Base-by-base conservation (phyloP, 1,284 basidiomycete species). In the Cryptococcus floricola region DNA sequence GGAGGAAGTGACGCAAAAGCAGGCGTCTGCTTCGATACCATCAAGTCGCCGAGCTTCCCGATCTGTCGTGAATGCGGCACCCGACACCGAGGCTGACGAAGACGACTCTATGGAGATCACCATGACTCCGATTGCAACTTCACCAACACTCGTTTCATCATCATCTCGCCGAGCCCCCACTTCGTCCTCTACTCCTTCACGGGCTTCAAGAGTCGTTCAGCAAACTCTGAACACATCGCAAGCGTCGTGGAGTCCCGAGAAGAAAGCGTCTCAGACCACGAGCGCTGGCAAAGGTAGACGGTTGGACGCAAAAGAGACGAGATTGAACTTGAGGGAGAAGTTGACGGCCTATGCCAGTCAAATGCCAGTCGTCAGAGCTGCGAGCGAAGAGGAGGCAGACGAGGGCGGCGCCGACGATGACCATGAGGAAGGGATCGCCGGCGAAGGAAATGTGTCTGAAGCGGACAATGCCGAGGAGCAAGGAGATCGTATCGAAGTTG, bases 221-320 rank as follows among this genome's bases (percentile, higher is more conserved):
- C 54, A 55, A 16, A 59, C 58, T 5, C 38, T 62, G 16, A 46
- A 48, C 39, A 62, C 57, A 1, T 38, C 55, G 9, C 27, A 28
- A 19, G 57, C 61, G 5, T 59, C 61, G 8, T 62, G 57, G 61
- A 57, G 52, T 10, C 61, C 58, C 3, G 56, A 57, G 47, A 48
- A 37, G 18, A 60, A 51, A 18, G 48, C 37, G 18, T 23, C 48
- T 16, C 16, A 37, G 23, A n/a, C 18, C 48, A 23, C 38, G 23
- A 10, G 19, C 25, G 28, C 5, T 27, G 37, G 37, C 19, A 23
- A 39, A 19, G 48, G 42, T 14, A 50, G 38, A 34, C 34, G 18
- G 13, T 19, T 39, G n/a, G 18, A 18, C n/a, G 42, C 58, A 8
- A 50, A 50, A 18, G 55, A 52, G 16, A 52, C 52, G 3, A 54